These are phyloP conservation scores for Hyphopichia fennica DNA, from an alignment of 1,139 yeast genomes.

Conservation along the genomic window DNA sequence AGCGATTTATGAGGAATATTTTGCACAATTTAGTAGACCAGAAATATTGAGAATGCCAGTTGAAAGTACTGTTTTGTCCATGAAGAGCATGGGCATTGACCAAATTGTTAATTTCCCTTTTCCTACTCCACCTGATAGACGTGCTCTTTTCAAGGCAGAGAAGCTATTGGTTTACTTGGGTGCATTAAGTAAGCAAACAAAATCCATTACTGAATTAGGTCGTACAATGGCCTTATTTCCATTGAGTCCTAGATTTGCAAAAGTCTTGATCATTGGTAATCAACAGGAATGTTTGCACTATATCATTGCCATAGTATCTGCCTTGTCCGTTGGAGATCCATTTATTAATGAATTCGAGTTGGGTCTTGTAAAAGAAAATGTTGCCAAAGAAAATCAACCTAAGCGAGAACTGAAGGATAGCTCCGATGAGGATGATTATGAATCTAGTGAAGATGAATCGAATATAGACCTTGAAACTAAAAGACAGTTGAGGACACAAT, in stretches of 20 bases:
- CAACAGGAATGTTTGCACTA: slow-evolving; percentile 85
- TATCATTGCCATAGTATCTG: slow-evolving; percentile 87
- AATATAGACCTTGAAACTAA: slow-evolving; percentile 37
- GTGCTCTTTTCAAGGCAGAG: slow-evolving; percentile 64
- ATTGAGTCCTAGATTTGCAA: slow-evolving; percentile 88
- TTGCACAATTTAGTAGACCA: slow-evolving; percentile 78
- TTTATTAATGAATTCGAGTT: slow-evolving; percentile 73
- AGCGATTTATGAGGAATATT: slow-evolving; percentile 90
- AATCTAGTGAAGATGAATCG: slow-evolving; percentile 27
- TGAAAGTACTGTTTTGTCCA: slow-evolving; percentile 87
- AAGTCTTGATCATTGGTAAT: slow-evolving; percentile 84
- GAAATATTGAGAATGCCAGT: slow-evolving; percentile 95
- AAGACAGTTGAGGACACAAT: slow-evolving; percentile 49
- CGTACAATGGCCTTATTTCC: slow-evolving; percentile 88
- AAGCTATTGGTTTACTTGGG: slow-evolving; percentile 70
- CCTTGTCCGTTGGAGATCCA: slow-evolving; percentile 92
- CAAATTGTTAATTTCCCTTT: slow-evolving; percentile 90
- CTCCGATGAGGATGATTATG: slow-evolving; percentile 30
- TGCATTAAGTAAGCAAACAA: slow-evolving; percentile 60
- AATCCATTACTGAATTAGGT: slow-evolving; percentile 72
- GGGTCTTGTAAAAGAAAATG: slow-evolving; percentile 40
- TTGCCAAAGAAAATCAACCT: slow-evolving; percentile 14
- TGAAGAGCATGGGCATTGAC: slow-evolving; percentile 97
- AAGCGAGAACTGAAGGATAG: slow-evolving; percentile 12
- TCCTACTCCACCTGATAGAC: slow-evolving; percentile 87